These are phyloP conservation scores for Rhodotorula kratochvilovae DNA, from an alignment of 768 basidiomycete species.

Conservation along the genomic window DNA sequence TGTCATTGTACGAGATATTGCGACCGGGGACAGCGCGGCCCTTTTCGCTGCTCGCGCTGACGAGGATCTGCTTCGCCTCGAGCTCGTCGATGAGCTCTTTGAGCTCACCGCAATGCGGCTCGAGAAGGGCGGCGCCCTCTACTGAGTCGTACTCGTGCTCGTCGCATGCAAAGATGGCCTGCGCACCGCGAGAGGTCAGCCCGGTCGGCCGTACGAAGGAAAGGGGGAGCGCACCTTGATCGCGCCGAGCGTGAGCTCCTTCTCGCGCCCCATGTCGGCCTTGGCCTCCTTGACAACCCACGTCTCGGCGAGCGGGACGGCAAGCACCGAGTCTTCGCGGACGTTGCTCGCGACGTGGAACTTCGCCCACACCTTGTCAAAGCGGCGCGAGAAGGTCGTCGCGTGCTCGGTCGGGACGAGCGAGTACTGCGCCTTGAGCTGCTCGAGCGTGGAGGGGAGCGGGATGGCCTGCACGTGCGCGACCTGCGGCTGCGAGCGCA, in stretches of 20 bases:
- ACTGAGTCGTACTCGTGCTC: conserved; percentile 26
- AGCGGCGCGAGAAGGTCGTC: neutral
- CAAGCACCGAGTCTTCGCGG: conserved; percentile 58
- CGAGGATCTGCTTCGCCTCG: conserved; percentile 48
- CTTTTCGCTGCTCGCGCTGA: conserved; percentile 56
- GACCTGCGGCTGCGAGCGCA: conserved; percentile 59
- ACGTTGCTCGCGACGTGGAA: conserved; percentile 75
- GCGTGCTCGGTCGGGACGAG: neutral
- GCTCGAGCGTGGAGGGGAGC: conserved; percentile 53
- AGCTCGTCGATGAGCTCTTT: conserved; percentile 63
- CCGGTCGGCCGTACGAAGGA: neutral
- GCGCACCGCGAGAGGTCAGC: neutral
- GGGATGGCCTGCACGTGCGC: conserved; percentile 51
- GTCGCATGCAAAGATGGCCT: conserved; percentile 34
- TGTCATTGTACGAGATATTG: conserved; percentile 69
- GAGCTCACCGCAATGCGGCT: conserved; percentile 43
- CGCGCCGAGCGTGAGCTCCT: neutral
- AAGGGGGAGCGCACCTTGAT: conserved; percentile 6
- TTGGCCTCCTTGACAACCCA: neutral
- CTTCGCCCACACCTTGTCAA: conserved; percentile 13
- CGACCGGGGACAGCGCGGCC: conserved; percentile 61
- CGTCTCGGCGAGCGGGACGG: neutral
- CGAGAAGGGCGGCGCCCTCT: conserved; percentile 10
- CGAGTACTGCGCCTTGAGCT: conserved; percentile 31
- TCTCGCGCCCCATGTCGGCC: neutral